Base-by-base conservation (phyloP, 2,329 filamentous ascomycete species). In the Sporothrix luriei region DNA sequence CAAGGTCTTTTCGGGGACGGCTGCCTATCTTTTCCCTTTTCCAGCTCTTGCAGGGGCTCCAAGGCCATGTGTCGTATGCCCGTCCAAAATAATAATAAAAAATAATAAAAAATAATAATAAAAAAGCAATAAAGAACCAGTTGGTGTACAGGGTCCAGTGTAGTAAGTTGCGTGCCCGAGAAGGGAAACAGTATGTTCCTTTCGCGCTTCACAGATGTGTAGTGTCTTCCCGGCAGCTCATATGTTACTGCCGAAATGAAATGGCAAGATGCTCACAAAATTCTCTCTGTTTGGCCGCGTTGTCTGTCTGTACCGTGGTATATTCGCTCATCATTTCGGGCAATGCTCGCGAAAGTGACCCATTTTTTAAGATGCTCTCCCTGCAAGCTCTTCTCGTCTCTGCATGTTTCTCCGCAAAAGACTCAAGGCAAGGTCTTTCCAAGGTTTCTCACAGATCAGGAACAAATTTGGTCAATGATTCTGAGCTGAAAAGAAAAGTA, bases 21-120 rank as follows among this genome's bases (percentile, higher is more conserved):
- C 29, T 65, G 62, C 46, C 46, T 49, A 65, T 54, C 49, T 5
- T 66, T 66, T 66, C 64, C 49, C 19, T 40, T 66, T 66, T 66
- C 64, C 33, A 38, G 26, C 33, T 19, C 33, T 43, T 46, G 62
- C 46, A 65, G 61, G 61, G 61, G 61, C 24, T 3, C 33, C 40
- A 48, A 64, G 61, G 43, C 61, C 61, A 64, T 64, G 61, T 64
- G 61, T 43, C 43, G 26, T 64, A 24, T 24, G 43, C 43, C 24
- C 43, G 59, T 64, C 43, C 5, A 29, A 10, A 19, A 24, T 5
- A 65, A 51, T 5, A 10, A n/a, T n/a, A n/a, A n/a, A n/a, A n/a
- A n/a, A n/a, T n/a, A n/a, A n/a, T n/a, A n/a, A n/a, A n/a, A n/a
- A n/a, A n/a, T n/a, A n/a, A n/a, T n/a, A n/a, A n/a, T n/a, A n/a